A percentile compares a stretch with the other conserved stretches of the same genome.
These are phyloP conservation scores for Tranzscheliella williamsii DNA, from an alignment of 1,284 basidiomycete genomes.

Conservation along the genomic window DNA sequence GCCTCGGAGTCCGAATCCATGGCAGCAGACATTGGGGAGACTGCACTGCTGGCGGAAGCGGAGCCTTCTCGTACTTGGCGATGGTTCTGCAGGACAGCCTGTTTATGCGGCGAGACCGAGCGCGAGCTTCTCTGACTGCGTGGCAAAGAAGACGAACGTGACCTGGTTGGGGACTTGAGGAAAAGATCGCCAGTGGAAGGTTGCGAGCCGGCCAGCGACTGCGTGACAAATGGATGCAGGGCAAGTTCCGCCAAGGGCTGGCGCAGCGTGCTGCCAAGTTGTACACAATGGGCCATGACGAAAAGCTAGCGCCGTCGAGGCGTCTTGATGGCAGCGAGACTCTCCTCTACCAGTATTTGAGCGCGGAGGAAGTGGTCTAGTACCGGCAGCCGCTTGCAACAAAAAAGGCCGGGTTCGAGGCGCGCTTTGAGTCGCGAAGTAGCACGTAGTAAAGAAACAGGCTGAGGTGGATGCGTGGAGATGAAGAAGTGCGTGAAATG, in stretches of 20 bases:
- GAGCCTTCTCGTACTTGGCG: conserved; percentile 26
- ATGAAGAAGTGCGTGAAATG: too few species aligned
- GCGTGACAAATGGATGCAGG: conserved; percentile 26
- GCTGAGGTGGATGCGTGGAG: too few species aligned
- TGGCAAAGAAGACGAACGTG: conserved; percentile 24
- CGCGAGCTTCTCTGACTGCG: conserved; percentile 15
- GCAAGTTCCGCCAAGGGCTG: conserved; percentile 24
- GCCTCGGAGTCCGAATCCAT: conserved; percentile 1
- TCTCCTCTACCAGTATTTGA: too few species aligned
- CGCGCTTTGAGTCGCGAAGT: too few species aligned
- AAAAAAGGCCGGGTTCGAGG: too few species aligned
- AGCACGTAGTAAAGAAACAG: too few species aligned
- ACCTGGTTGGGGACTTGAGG: conserved; percentile 28
- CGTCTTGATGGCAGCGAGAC: too few species aligned
- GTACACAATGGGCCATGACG: too few species aligned
- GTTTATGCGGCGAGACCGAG: conserved; percentile 36
- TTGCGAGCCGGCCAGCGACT: conserved; percentile 22
- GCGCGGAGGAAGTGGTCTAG: too few species aligned
- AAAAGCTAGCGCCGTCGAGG: too few species aligned
- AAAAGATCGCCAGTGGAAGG: background rate
- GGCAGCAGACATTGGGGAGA: background rate
- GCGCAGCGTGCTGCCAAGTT: too few species aligned
- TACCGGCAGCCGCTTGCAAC: too few species aligned
- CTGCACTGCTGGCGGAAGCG: background rate
- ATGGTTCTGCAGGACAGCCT: conserved; percentile 29